Conservation (phyloP, 495 filamentous ascomycete genomes). For the Penicillium chermesinum region DNA sequence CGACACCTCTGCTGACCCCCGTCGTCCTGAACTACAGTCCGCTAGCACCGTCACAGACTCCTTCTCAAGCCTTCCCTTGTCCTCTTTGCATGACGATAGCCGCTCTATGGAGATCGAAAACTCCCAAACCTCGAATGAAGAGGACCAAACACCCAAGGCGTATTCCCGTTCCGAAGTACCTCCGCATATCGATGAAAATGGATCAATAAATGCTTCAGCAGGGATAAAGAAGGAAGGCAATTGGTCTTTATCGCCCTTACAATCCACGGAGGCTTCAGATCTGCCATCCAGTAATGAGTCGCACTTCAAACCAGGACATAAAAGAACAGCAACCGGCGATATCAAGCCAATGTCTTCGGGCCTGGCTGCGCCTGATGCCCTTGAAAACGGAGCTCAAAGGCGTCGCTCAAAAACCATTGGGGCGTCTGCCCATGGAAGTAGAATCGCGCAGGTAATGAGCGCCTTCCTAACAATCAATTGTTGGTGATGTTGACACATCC, state of each 20-base stretch:
- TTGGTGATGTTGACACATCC: slow-evolving; percentile 6
- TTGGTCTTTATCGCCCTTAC: slow-evolving; percentile 7
- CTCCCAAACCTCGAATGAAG: slow-evolving; percentile 5
- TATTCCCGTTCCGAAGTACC: slow-evolving; percentile 7
- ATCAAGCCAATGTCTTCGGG: slow-evolving; percentile 47
- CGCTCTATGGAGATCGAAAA: slow-evolving; percentile 10
- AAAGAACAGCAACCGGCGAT: slow-evolving; percentile 61
- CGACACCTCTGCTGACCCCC: slow-evolving; percentile 18
- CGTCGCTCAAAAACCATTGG: slow-evolving; percentile 66
- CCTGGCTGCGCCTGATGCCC: slow-evolving; percentile 31
- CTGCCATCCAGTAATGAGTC: slow-evolving; percentile 9
- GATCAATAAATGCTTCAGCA: slow-evolving; percentile 6
- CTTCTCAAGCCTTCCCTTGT: slow-evolving; percentile 12
- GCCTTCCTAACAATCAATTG: slow-evolving; percentile 13
- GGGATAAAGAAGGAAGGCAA: slow-evolving; percentile 10
- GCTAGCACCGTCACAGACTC: slow-evolving; percentile 18
- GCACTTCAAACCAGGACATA: slow-evolving; percentile 33
- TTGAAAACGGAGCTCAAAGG: slow-evolving; percentile 22
- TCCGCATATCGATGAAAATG: slow-evolving; percentile 7
- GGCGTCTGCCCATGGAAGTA: slow-evolving; percentile 53
- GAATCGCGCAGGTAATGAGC: slow-evolving; percentile 66
- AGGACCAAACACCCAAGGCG: slow-evolving; percentile 6
- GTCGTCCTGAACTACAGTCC: slow-evolving; percentile 17
- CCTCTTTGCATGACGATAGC: slow-evolving; percentile 10
- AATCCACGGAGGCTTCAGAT: slow-evolving; percentile 7